phyloP scores from a whole-genome alignment of 305 asterid genomes.

The Fraxinus baroniana region DNA sequence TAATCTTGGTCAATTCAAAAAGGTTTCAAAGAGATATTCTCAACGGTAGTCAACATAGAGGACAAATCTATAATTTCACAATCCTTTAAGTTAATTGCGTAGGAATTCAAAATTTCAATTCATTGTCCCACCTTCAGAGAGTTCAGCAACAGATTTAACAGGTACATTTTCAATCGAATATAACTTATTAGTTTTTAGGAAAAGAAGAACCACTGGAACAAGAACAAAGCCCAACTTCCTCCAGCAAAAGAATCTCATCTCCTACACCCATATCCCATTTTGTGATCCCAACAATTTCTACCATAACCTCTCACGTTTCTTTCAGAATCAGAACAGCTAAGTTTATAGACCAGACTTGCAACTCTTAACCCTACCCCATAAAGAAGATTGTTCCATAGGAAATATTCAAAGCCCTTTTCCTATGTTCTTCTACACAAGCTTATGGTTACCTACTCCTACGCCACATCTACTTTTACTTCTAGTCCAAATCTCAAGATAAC shows the following conservation, averaged over 20 bases:
- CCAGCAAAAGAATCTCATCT: neutral
- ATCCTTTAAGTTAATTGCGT: neutral
- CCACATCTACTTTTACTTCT: neutral
- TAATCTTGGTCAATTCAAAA: neutral
- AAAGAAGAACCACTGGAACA: neutral
- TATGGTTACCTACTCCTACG: neutral
- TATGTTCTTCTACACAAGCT: neutral
- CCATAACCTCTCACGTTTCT: neutral
- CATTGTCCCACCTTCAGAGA: neutral
- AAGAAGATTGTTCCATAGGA: neutral
- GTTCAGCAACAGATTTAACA: neutral
- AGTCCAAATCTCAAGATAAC: neutral
- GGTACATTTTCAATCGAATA: neutral
- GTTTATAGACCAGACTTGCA: neutral
- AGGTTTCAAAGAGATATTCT: neutral
- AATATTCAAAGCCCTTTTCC: neutral
- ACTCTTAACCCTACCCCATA: neutral
- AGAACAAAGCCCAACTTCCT: neutral
- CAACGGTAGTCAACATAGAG: neutral
- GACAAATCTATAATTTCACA: neutral
- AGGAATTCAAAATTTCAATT: neutral
- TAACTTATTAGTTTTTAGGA: neutral
- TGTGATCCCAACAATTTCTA: neutral
- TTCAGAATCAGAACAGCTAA: neutral
- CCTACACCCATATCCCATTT: neutral